Base-by-base conservation (phyloP, 1,139 yeast species). In the Taiozyma sp. region DNA sequence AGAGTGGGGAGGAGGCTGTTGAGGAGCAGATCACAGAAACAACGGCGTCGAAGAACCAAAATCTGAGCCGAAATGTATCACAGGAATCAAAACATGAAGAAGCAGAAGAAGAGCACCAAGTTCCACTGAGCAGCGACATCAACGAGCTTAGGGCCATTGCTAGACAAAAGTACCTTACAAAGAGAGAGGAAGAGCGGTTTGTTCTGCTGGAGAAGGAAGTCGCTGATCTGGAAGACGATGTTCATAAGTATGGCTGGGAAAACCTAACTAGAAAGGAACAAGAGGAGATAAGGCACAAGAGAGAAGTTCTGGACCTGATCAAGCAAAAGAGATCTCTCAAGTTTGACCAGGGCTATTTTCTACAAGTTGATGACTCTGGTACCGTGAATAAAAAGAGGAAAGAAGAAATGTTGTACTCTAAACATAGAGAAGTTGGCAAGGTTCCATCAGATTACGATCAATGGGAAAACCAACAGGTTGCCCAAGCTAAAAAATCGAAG, bases 381-480 rank as follows among this genome's bases (percentile, higher is more conserved):
- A 74, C 73, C 47, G 69, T 80, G 14, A 87, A 83, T 55, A 70
- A 72, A 36, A 77, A 74, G 61, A 70, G 80, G 47, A 84, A 83
- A 61, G 70, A 64, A 49, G 60, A 63, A 27, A 67, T 66, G 0
- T 60, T 69, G n/a, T 57, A 61, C 42, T 56, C 64, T 24, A 55
- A 60, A 46, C 64, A 61, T 36, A 59, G 59, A 28, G 68, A 63
- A 30, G 55, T 50, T n/a, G 64, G 49, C 16, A 53, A 53, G 43
- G 51, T 44, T 27, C 59, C 53, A 48, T 56, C 70, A 38, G 76
- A 73, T 58, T 76, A 72, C 46, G 76, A 75, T 47, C 76, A 74
- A 49, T 87, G 95, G 95, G 93, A 85, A 61, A 61, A 67, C 3
- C 83, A 81, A 29, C 92, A 87, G 62, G 67, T 78, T 22, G 64